phyloP scores from a whole-genome alignment of 306 rosid species.

The Erythrophleum fordii region DNA sequence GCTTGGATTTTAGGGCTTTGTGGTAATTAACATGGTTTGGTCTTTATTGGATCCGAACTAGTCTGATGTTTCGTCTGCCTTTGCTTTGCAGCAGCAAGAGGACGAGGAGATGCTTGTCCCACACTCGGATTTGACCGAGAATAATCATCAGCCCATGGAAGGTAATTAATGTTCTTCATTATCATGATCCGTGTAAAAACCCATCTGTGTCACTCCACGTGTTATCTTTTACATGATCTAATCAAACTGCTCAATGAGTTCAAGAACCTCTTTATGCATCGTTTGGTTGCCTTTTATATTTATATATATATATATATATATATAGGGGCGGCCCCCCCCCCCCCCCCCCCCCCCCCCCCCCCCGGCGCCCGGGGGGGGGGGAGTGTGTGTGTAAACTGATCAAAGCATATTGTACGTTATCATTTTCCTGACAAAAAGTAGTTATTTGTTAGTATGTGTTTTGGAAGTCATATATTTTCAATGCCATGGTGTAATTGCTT shows the following conservation, averaged over 20 bases:
- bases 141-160: conserved; percentile 85
- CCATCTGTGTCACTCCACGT: background rate
- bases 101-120: conserved; percentile 91
- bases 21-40: conserved; percentile 29
- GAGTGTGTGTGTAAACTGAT: conserved; percentile 7
- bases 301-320: too few species aligned
- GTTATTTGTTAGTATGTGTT: conserved; percentile 3
- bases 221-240: conserved; percentile 18
- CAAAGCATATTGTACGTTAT: conserved; percentile 23
- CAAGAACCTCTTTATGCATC: background rate
- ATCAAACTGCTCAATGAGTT: conserved; percentile 31
- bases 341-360: too few species aligned
- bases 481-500: conserved; percentile 7
- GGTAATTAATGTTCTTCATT: conserved; percentile 46
- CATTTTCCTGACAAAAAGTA: background rate
- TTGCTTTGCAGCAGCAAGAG: conserved; percentile 71
- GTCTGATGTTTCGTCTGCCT: conserved; percentile 36
- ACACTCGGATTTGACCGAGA: conserved; percentile 77
- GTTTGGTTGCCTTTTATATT: too few species aligned
- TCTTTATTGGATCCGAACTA: conserved; percentile 46
- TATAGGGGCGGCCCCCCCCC: too few species aligned
- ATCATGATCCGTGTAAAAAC: conserved; percentile 41
- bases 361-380: too few species aligned
- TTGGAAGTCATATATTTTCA: background rate
- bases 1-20: conserved; percentile 56